A percentile compares a stretch with the other conserved stretches of the same genome.
Evolutionary conservation across 2,329 filamentous ascomycete genomes (phyloP).

Genomic region (Colletotrichum sidae): DNA sequence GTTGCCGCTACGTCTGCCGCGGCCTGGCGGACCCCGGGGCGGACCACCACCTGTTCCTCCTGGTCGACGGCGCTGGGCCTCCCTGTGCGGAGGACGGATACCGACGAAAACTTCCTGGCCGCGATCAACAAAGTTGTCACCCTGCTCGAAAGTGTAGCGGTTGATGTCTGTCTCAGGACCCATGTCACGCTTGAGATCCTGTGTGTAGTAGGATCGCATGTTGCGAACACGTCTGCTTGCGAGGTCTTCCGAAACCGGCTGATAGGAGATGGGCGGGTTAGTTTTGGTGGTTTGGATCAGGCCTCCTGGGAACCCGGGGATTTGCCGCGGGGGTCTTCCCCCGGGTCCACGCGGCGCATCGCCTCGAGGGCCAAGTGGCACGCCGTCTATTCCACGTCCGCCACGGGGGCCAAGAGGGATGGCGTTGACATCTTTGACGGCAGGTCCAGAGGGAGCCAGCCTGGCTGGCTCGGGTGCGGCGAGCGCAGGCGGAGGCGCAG

Average conservation of each 20-base stretch:
- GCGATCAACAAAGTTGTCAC: conserved; percentile 75
- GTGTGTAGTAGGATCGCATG: conserved; percentile 61
- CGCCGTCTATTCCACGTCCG: conserved; percentile 34
- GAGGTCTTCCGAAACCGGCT: conserved; percentile 72
- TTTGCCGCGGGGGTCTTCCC: conserved; percentile 34
- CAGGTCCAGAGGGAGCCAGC: conserved; percentile 31
- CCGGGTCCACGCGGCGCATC: conserved; percentile 48
- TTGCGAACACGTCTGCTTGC: conserved; percentile 73
- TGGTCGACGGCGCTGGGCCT: conserved; percentile 52
- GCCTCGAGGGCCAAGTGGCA: conserved; percentile 52
- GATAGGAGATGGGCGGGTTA: conserved; percentile 56
- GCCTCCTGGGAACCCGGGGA: conserved; percentile 39
- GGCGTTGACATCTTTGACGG: conserved; percentile 44
- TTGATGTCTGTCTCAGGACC: conserved; percentile 66
- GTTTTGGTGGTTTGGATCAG: conserved; percentile 52
- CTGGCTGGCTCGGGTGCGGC: conserved; percentile 29
- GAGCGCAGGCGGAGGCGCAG: conserved; percentile 26
- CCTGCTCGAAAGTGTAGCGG: conserved; percentile 79
- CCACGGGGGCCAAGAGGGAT: conserved; percentile 50
- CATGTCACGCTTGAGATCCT: conserved; percentile 52
- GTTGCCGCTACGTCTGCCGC: conserved; percentile 12
- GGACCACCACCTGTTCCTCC: conserved; percentile 40
- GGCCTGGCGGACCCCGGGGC: conserved; percentile 15
- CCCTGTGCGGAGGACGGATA: conserved; percentile 69
- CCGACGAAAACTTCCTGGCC: conserved; percentile 77